phyloP scores from a whole-genome alignment of 495 filamentous ascomycete genomes.

The Talaromyces stipitatus region DNA sequence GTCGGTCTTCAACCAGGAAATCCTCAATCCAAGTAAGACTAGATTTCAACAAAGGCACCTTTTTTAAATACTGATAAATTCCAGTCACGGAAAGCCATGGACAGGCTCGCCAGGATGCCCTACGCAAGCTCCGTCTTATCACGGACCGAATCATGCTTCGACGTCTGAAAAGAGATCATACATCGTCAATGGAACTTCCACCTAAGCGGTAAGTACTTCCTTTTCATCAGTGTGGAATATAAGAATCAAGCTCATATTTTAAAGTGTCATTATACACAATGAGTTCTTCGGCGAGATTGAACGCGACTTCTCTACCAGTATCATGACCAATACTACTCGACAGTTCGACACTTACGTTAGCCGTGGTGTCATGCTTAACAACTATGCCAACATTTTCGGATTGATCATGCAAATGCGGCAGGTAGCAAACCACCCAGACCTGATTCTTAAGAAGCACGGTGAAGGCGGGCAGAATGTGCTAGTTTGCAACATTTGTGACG shows the following conservation, averaged over 20 bases:
- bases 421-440: conserved; percentile 89
- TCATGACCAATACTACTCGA: conserved; percentile 81
- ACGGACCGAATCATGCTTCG: conserved; percentile 91
- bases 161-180: conserved; percentile 85
- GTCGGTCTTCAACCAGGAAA: conserved; percentile 91
- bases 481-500: conserved; percentile 90
- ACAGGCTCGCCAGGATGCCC: conserved; percentile 52
- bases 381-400: conserved; percentile 77
- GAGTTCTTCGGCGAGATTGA: conserved; percentile 96
- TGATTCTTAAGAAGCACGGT: conserved; percentile 79
- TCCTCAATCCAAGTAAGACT: conserved; percentile 67
- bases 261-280: conserved; percentile 68
- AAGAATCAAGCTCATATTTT: conserved; percentile 2
- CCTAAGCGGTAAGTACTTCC: conserved; percentile 59
- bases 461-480: conserved; percentile 83
- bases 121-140: conserved; percentile 74
- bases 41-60: conserved; percentile 2
- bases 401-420: conserved; percentile 98
- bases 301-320: conserved; percentile 87
- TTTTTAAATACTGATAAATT: conserved; percentile 5
- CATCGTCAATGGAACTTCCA: conserved; percentile 87
- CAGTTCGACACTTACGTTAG: conserved; percentile 94
- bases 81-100: conserved; percentile 44
- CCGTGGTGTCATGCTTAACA: conserved; percentile 90
- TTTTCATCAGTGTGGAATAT: neutral